A percentile compares a stretch with the other conserved stretches of the same genome.
Conservation (phyloP, 108 stramenopile species). For the Hondaea fermentalgiana region DNA sequence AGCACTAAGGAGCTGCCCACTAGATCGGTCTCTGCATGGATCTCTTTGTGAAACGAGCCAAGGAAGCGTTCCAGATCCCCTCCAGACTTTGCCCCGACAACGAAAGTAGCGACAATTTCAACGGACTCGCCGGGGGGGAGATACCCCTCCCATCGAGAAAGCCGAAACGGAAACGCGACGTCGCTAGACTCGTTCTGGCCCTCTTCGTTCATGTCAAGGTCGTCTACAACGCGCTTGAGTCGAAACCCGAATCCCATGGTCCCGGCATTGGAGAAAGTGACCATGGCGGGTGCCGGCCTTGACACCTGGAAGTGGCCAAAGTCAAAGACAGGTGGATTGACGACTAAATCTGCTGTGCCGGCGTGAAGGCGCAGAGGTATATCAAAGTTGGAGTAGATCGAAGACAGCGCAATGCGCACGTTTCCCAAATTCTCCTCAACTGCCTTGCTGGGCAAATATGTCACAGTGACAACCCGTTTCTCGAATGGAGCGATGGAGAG, state of each 20-base stretch:
- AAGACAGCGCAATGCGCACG: background rate
- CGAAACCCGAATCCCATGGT: background rate
- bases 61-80: background rate
- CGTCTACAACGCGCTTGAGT: background rate
- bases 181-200: background rate
- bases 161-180: background rate
- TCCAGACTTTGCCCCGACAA: background rate
- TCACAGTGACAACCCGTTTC: background rate
- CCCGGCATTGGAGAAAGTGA: background rate
- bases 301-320: background rate
- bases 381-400: constrained; percentile 11
- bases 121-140: background rate
- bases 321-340: background rate
- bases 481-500: background rate
- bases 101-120: background rate
- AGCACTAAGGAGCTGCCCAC: background rate
- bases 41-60: background rate
- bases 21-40: background rate
- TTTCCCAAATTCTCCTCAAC: background rate
- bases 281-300: background rate
- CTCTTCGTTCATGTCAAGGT: background rate
- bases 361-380: background rate
- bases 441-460: background rate
- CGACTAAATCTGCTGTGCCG: background rate
- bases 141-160: background rate